A percentile compares a stretch with the other conserved stretches of the same genome.
Conservation (phyloP, 2,329 filamentous ascomycete genomes). For the Colletotrichum ledebouriae region DNA sequence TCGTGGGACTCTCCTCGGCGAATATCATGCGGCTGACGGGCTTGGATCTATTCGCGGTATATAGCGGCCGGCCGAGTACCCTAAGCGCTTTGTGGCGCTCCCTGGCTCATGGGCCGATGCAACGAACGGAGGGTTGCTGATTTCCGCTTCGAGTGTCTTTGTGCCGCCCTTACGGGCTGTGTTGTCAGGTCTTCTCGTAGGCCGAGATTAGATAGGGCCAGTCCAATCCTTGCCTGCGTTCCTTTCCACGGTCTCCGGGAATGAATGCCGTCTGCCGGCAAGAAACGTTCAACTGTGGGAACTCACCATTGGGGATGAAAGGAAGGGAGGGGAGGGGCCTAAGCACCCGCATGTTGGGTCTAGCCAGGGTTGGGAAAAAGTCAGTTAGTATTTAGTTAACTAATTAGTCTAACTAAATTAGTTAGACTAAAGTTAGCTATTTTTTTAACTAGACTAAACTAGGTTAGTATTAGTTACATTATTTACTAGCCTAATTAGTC, state of each 20-base stretch:
- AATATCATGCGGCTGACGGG: not conserved
- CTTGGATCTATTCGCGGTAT: not conserved
- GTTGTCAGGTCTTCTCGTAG: not conserved
- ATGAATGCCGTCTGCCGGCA: constrained; percentile 2
- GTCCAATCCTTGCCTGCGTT: not conserved
- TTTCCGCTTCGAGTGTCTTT: constrained; percentile 2
- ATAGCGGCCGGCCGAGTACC: not conserved
- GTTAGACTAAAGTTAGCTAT: too few species aligned
- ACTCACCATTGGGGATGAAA: constrained; percentile 2
- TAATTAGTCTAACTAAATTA: too few species aligned
- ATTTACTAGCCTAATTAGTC: too few species aligned
- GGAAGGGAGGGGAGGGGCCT: not conserved
- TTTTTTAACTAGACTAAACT: too few species aligned
- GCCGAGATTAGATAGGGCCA: constrained; percentile 11
- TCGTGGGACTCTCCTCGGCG: not conserved
- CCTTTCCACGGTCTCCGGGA: not conserved
- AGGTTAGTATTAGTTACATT: too few species aligned
- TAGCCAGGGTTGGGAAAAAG: too few species aligned
- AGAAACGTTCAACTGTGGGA: constrained; percentile 8
- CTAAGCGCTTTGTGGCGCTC: not conserved
- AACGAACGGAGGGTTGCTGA: not conserved
- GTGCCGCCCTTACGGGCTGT: not conserved
- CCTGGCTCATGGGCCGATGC: not conserved
- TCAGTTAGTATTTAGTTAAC: too few species aligned
- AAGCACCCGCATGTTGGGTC: constrained; percentile 18